These are phyloP conservation scores for Graphiopsis chlorocephala DNA, from an alignment of 2,329 filamentous ascomycete genomes.

Conservation along the genomic window DNA sequence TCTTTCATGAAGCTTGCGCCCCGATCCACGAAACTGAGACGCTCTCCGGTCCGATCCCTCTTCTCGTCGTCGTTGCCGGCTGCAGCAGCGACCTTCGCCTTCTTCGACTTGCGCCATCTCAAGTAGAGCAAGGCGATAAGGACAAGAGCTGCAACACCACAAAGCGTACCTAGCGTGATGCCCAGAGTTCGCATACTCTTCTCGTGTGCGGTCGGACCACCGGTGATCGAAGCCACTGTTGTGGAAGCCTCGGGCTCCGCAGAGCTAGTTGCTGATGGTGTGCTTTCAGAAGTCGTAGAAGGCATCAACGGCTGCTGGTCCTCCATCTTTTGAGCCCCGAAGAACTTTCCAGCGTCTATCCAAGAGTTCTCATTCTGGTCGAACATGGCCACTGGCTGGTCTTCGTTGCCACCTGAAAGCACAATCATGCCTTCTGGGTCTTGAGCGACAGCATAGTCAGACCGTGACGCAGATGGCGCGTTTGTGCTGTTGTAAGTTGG, in stretches of 20 bases:
- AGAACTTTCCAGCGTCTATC: constrained; percentile 66
- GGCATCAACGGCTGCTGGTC: constrained; percentile 26
- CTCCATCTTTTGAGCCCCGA: constrained; percentile 49
- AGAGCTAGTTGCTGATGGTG: constrained; percentile 37
- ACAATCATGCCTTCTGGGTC: constrained; percentile 66
- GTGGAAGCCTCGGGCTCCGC: constrained; percentile 36
- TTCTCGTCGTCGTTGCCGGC: constrained; percentile 38
- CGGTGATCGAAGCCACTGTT: constrained; percentile 32
- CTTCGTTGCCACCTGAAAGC: constrained; percentile 69
- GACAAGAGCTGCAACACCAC: constrained; percentile 69
- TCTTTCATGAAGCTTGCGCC: constrained; percentile 54
- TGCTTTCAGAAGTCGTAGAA: constrained; percentile 31
- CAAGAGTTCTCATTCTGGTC: constrained; percentile 72
- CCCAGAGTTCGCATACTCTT: constrained; percentile 65
- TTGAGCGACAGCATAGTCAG: constrained; percentile 70
- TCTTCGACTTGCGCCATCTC: constrained; percentile 58
- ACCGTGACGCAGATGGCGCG: constrained; percentile 64
- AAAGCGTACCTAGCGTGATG: constrained; percentile 76
- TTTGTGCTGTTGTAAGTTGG: constrained; percentile 74
- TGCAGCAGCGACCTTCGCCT: constrained; percentile 39
- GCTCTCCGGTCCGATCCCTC: constrained; percentile 34
- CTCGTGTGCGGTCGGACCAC: constrained; percentile 37
- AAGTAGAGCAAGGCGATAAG: constrained; percentile 68
- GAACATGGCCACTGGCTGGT: constrained; percentile 73
- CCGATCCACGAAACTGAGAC: constrained; percentile 51